These are phyloP conservation scores for Flammula alnicola DNA, from an alignment of 1,284 basidiomycete species.

Conservation along the genomic window DNA sequence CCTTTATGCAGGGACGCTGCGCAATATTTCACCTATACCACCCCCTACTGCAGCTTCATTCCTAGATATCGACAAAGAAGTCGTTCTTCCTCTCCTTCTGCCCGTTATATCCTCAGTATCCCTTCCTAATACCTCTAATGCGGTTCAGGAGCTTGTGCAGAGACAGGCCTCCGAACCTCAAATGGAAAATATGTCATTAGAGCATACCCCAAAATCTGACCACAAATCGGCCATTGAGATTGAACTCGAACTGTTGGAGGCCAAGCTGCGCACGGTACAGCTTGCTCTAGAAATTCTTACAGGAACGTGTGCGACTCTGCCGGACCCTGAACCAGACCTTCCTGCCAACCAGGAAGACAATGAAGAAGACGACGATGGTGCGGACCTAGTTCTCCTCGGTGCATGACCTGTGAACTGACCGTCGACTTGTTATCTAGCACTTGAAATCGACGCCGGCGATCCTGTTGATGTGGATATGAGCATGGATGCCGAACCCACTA, in stretches of 20 bases:
- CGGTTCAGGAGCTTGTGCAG: constrained; percentile 58
- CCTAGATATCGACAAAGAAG: constrained; percentile 72
- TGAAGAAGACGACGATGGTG: constrained; percentile 27
- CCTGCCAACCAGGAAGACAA: constrained; percentile 38
- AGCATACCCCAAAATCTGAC: constrained; percentile 69
- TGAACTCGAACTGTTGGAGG: constrained; percentile 78
- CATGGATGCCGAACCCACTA: constrained; percentile 36
- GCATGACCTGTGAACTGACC: not conserved
- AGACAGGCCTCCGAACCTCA: constrained; percentile 55
- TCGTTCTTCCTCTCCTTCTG: constrained; percentile 75
- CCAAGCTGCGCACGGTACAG: constrained; percentile 72
- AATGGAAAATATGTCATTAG: constrained; percentile 62
- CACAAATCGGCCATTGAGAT: constrained; percentile 71
- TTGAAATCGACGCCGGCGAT: constrained; percentile 33
- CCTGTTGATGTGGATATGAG: constrained; percentile 39
- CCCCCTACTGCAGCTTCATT: constrained; percentile 64
- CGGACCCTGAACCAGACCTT: constrained; percentile 62
- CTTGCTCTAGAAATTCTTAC: constrained; percentile 87
- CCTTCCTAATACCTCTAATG: constrained; percentile 54
- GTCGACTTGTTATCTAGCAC: constrained; percentile 14
- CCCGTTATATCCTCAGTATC: constrained; percentile 71
- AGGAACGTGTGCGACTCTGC: constrained; percentile 84
- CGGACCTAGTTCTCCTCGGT: not conserved
- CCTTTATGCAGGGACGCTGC: constrained; percentile 66
- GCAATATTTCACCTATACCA: constrained; percentile 76